phyloP scores from a whole-genome alignment of 2,329 filamentous ascomycete species.

The Cadophora gregata region DNA sequence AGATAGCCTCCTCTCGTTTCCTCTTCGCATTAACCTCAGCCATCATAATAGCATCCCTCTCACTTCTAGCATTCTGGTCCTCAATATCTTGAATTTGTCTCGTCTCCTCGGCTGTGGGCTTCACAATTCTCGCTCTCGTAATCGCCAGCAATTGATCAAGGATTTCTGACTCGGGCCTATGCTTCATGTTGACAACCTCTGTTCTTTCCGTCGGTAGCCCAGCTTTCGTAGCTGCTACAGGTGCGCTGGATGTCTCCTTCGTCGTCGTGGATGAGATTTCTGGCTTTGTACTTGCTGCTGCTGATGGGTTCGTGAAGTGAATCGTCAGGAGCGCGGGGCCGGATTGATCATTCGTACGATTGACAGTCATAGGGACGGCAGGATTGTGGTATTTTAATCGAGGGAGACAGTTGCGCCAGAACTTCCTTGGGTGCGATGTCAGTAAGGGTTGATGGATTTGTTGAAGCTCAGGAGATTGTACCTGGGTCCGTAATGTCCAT shows the following conservation, averaged over 20 bases:
- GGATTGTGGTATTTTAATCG: constrained; percentile 96
- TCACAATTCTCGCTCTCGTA: constrained; percentile 64
- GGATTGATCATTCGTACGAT: constrained; percentile 64
- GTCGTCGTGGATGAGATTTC: constrained; percentile 46
- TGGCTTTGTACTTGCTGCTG: constrained; percentile 27
- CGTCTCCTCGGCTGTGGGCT: constrained; percentile 64
- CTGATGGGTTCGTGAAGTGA: constrained; percentile 56
- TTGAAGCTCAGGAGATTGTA: constrained; percentile 48
- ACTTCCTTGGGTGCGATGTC: constrained; percentile 66
- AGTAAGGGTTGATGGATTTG: constrained; percentile 33
- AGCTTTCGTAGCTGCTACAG: constrained; percentile 38
- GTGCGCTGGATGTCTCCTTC: constrained; percentile 54
- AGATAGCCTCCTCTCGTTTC: constrained; percentile 65
- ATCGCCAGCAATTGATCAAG: constrained; percentile 65
- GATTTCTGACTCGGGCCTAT: constrained; percentile 65
- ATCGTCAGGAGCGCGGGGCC: constrained; percentile 68
- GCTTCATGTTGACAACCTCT: constrained; percentile 65
- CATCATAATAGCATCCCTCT: constrained; percentile 60
- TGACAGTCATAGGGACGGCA: constrained; percentile 79
- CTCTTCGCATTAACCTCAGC: constrained; percentile 59
- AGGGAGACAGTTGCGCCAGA: constrained; percentile 84
- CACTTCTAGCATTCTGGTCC: constrained; percentile 57
- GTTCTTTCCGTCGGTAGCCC: constrained; percentile 57
- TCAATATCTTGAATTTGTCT: constrained; percentile 62
- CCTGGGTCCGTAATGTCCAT: constrained; percentile 77